Base-by-base conservation (phyloP, 306 rosid genomes). In the Amphicarpaea edgeworthii region DNA sequence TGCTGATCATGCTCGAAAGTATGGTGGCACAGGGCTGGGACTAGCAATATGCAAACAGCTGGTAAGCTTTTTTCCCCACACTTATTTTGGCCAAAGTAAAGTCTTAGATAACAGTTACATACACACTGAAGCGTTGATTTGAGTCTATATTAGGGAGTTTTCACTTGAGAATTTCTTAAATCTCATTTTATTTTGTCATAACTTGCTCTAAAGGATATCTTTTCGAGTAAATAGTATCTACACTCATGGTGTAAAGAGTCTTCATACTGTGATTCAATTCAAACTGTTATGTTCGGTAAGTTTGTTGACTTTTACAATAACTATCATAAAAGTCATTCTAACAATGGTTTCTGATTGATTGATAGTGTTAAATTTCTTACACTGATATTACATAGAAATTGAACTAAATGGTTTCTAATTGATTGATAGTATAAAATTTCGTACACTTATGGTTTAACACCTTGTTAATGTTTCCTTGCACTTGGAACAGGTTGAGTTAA, bases 11-110 rank as follows among this genome's bases (percentile, higher is more conserved):
- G 98, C 99, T 75, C 79, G 97, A 72, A 96, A 96, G 72, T 92
- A 96, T 73, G 99, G 99, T 10, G 99, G 99, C 70, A 96, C 99
- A 0, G 97, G 99, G 63, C 81, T 96, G 41, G 99, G 99, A 43
- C 80, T 96, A 40, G 99, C 98, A 84, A 92, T 96, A 83, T 96
- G 99, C 88, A 96, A 96, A 81, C 99, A 96, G 68, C 81, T 96
- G 96, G 99, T 96, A 90, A 81, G 51, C 62, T 38, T 32, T 75
- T 14, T 55, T 21, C n/a, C 32, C 10, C 54, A 19, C 4, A 78
- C 76, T 46, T 68, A 11, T 68, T 68, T 65, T 41, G 30, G 30
- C 3, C 7, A 26, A 58, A 26, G 11, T 30, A 58, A 6, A 58
- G 6, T 28, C 21, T 60, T 30, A 1, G 19, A 28, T 28, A 60